Conservation (phyloP, 805 yeast genomes). For the Metschnikowia anglica region DNA sequence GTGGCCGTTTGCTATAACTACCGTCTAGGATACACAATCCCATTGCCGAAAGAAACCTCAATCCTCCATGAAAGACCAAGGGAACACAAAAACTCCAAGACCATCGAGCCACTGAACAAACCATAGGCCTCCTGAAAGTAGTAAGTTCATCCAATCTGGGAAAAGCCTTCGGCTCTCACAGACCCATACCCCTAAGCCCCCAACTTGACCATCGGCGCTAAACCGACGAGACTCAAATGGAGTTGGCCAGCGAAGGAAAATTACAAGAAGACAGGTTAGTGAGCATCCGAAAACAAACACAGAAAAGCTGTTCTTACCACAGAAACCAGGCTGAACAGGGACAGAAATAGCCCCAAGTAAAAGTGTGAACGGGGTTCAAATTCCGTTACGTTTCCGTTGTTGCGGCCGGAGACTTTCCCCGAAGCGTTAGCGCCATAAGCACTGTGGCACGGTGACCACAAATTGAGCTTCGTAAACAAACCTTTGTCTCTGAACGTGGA, state of each 20-base stretch:
- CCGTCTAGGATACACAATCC: conserved; percentile 60
- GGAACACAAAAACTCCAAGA: conserved; percentile 14
- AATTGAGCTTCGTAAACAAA: conserved; percentile 75
- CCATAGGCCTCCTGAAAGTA: not conserved
- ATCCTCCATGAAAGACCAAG: conserved; percentile 15
- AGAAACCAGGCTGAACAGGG: not conserved
- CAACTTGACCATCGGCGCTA: conserved; percentile 9
- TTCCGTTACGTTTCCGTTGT: conserved; percentile 56
- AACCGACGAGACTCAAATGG: conserved; percentile 18
- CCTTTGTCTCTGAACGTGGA: conserved; percentile 67
- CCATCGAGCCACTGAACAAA: not conserved
- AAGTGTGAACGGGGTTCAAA: conserved; percentile 13
- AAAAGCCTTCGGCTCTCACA: not conserved
- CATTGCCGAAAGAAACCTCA: conserved; percentile 54
- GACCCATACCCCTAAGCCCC: not conserved
- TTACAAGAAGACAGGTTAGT: not conserved
- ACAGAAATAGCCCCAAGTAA: not conserved
- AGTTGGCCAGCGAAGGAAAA: conserved; percentile 10
- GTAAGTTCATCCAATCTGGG: not conserved
- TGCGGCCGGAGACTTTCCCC: conserved; percentile 90
- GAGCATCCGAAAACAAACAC: not conserved
- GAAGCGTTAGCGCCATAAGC: conserved; percentile 48
- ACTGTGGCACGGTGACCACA: conserved; percentile 30
- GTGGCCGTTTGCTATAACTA: conserved; percentile 69
- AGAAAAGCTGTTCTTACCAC: not conserved